These are phyloP conservation scores for Hemisphaericaspora nanyangensis DNA, from an alignment of 805 yeast genomes.

Conservation along the genomic window DNA sequence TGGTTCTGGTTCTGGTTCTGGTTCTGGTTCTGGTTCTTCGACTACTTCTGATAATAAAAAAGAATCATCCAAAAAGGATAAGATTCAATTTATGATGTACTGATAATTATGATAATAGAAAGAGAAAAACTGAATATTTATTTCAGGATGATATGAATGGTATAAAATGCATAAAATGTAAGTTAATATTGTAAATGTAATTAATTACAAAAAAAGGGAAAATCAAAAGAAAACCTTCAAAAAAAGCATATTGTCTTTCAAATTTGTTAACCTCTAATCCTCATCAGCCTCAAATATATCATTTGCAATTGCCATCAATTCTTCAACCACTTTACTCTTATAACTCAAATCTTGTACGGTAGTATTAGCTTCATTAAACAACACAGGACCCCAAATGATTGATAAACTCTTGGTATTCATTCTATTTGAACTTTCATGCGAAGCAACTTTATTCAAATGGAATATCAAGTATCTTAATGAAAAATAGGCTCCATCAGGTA, in stretches of 20 bases:
- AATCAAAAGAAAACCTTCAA: no score
- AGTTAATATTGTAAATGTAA: no score
- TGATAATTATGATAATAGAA: no score
- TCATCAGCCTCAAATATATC: conserved; percentile 58
- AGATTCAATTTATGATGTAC: neutral
- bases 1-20: no score
- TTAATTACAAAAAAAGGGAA: no score
- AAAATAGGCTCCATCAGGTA: conserved; percentile 94
- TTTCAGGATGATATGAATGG: no score
- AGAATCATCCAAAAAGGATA: neutral
- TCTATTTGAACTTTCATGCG: conserved; percentile 59
- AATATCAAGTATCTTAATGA: conserved; percentile 80
- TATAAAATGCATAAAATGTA: no score
- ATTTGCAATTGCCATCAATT: conserved; percentile 75
- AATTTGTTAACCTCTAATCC: no score
- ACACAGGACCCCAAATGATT: conserved; percentile 92
- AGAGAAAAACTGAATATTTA: no score
- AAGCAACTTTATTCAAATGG: conserved; percentile 75
- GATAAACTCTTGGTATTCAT: conserved; percentile 82
- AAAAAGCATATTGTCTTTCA: no score
- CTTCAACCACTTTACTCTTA: conserved; percentile 78
- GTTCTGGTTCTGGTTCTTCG: no score
- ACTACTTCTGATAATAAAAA: neutral
- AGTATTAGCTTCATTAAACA: conserved; percentile 62
- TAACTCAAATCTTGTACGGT: conserved; percentile 71